Base-by-base conservation (phyloP, 2,329 filamentous ascomycete species). In the Fusarium sp. region DNA sequence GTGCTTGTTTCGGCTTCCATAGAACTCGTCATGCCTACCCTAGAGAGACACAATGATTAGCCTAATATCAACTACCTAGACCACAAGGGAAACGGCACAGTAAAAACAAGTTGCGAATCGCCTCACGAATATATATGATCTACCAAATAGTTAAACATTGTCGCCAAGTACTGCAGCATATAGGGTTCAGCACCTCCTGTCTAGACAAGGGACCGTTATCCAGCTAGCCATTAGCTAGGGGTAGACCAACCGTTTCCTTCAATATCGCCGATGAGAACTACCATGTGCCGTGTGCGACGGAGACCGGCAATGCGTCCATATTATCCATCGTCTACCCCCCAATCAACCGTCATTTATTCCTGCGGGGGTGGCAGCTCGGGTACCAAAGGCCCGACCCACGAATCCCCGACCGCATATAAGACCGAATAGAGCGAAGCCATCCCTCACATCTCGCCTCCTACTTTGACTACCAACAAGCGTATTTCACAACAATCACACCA, bases 361-460 rank as follows among this genome's bases (percentile, higher is more conserved):
- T 59, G 67, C 67, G 72, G 74, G 74, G 70, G 42, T 42, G 11
- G 29, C 11, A 57, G 58, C 66, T 68, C 66, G 52, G 66, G 16
- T 40, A 52, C 40, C 56, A 59, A 71, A 56, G 29, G 33, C 29
- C 61, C 61, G 61, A 36, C 35, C 36, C 45, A 47, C 61, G 64
- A 65, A 40, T 35, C 47, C 27, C 62, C 59, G 59, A 63, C 20
- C 52, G 45, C 36, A 58, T 47, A 47, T 59, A 61, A 31, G 18
- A 38, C 25, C 33, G 25, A 35, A n/a, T 38, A 40, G 45, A 63
- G 27, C 29, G 16, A 50, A 36, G 27, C 35, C 47, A 22, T 57
- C 38, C 35, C 10, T n/a, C 50, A 64, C 35, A 27, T 29, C 35
- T 57, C 47, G 27, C 8, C 16, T 56, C 35, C 47, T 11, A 22